These are phyloP conservation scores for Phytophthora pinifolia DNA, from an alignment of 352 stramenopile species.

Conservation along the genomic window DNA sequence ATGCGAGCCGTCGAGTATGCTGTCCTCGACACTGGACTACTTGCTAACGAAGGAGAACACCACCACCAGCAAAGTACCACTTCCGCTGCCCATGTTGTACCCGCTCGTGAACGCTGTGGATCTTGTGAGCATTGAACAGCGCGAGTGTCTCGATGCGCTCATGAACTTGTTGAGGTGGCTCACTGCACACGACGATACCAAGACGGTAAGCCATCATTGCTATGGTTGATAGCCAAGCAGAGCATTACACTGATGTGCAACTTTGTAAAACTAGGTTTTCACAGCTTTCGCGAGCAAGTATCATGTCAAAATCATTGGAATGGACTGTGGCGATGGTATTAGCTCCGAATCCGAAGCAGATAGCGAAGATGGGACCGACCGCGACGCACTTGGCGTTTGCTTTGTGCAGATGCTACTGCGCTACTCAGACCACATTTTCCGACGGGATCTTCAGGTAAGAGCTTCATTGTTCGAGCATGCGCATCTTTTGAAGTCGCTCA, in stretches of 20 bases:
- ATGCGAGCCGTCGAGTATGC: constrained; percentile 49
- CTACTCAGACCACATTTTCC: constrained; percentile 74
- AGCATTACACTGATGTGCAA: constrained; percentile 2
- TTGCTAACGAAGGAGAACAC: constrained; percentile 38
- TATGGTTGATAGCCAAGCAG: not conserved
- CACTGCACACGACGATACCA: constrained; percentile 32
- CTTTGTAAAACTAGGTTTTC: constrained; percentile 33
- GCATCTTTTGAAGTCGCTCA: not conserved
- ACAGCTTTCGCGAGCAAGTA: constrained; percentile 39
- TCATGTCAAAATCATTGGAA: constrained; percentile 43
- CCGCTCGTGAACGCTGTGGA: constrained; percentile 75
- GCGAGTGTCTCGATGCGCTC: constrained; percentile 72
- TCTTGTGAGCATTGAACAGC: constrained; percentile 64
- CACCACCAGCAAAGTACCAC: constrained; percentile 12
- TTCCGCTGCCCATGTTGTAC: constrained; percentile 52
- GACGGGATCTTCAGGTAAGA: constrained; percentile 50
- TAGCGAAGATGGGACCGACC: constrained; percentile 4
- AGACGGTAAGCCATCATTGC: constrained; percentile 33
- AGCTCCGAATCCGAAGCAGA: not conserved
- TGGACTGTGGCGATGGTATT: constrained; percentile 25
- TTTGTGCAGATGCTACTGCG: constrained; percentile 59
- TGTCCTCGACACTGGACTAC: constrained; percentile 69
- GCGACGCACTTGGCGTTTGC: constrained; percentile 41
- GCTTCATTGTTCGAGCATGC: not conserved
- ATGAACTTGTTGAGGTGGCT: constrained; percentile 57